Base-by-base conservation (phyloP, 1,284 basidiomycete genomes). In the Trametes polyzona region DNA sequence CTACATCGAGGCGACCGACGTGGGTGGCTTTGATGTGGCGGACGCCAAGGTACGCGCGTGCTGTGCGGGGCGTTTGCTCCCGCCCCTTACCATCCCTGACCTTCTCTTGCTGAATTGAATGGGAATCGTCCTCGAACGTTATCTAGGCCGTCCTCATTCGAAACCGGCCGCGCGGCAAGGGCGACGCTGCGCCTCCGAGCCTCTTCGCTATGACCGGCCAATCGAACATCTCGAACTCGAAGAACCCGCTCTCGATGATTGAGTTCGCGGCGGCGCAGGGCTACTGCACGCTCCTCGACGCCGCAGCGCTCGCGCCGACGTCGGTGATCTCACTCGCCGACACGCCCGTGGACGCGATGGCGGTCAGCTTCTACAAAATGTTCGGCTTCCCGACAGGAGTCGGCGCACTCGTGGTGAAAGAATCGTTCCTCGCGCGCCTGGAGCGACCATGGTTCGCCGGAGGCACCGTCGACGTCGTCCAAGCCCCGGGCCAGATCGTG, bases 331-430 rank as follows among this genome's bases (percentile, higher is more conserved):
- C 88, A 8, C 75, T 93, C 17, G 71, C 78, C 2, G 82, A 87
- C 52, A 80, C 77, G 23, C 82, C 84, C 6, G 86, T 90, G 12
- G 90, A 93, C 70, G 91, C 90, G 2, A 86, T 94, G 81, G 90
- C 86, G 0, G 71, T 93, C 51, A 91, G 88, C 37, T 92, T 93
- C 65, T 95, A 95, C 77, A 95, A 95, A 66, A 92, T 93, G 86
- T 92, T 93, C 59, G 92, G 92, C 27, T 93, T 86, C 65, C 92
- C 92, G 8, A 95, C 92, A 0, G 92, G 92, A 1, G 83, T 94
- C 40, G 92, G 92, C 29, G 90, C 90, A 17, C 77, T 95, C 1
- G 72, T 95, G 17, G 85, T 89, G 40, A 90, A 87, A 69, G 84
- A 87, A 64, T 78, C 79, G 5, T 88, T 91, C 65, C 72, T 91